Evolutionary conservation across 2,329 filamentous ascomycete genomes (phyloP), one percentile per base, ranked within the genome.

Genomic region (Penicillium paneum): DNA sequence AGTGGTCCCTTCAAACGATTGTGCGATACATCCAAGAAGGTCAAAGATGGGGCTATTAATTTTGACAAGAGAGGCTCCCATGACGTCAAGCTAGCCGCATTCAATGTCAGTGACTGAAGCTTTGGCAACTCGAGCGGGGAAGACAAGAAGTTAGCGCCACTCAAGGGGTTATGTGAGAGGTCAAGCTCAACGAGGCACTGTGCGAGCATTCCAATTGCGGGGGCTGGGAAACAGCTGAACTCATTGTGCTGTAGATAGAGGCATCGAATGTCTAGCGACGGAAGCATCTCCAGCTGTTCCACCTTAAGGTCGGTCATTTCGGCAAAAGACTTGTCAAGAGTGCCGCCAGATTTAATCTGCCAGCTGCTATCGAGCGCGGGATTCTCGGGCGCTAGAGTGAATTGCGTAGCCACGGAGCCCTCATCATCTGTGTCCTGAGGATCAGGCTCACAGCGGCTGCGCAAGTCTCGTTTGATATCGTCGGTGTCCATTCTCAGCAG

Each of bases 401-500:
- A 72, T 36, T 75, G 72, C 4, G 73, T 75, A 21, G 70, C 71
- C 29, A 74, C 72, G 5, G 72, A 74, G 15, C 71, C 71, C 50
- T 73, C 75, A 29, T 75, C 74, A 51, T 71, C 67, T 10, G 70
- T 71, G 34, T 71, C 66, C 55, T 55, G 70, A 50, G 59, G 72
- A 63, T 55, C 81, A 68, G 19, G 89, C 83, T 68, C 85, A 82
- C 57, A 75, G 26, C 90, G 83, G 34, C 81, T 81, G 19, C 83
- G 81, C 40, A 97, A 75, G 40, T 86, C 84, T 39, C 83, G 82
- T 72, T 96, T 96, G 58, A 97, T 77, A 50, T 94, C 89, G 13
- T 91, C 88, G 0, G 89, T 91, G 21, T 82, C 82, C 75, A 95
- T 89, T 0, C 84, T 88, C 13, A 92, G 78, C 62, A 94, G 91